Conservation (phyloP, 2,329 filamentous ascomycete genomes). For the Chrysoporthe cubensis region DNA sequence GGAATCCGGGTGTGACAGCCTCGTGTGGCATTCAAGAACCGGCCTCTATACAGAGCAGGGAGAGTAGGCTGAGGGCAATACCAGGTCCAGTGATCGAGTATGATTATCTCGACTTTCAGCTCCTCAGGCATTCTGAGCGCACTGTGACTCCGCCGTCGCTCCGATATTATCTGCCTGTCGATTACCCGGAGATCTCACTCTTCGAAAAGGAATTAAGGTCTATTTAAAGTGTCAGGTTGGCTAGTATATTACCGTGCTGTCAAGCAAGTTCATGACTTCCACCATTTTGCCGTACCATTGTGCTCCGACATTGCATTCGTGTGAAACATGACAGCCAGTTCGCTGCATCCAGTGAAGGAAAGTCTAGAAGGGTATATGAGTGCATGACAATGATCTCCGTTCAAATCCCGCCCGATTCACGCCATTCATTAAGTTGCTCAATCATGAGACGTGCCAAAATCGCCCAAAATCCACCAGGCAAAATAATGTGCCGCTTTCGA, state of each 20-base stretch:
- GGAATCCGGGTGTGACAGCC: no score
- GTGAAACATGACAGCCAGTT: conserved; percentile 25
- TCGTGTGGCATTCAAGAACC: no score
- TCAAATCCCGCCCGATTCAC: conserved; percentile 14
- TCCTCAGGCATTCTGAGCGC: no score
- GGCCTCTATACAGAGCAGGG: no score
- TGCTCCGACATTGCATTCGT: conserved; percentile 24
- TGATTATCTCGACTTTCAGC: no score
- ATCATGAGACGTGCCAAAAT: conserved; percentile 29
- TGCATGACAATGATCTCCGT: conserved; percentile 19
- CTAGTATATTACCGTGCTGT: conserved; percentile 8
- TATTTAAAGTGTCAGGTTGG: conserved; percentile 3
- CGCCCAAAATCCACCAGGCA: conserved; percentile 22
- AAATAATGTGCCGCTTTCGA: background rate
- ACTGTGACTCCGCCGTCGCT: no score
- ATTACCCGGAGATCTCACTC: background rate
- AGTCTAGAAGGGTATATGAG: conserved; percentile 30
- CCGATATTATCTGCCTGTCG: no score
- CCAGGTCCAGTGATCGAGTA: no score
- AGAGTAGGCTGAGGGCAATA: no score
- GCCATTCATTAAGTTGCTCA: conserved; percentile 26
- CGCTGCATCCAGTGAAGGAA: conserved; percentile 27
- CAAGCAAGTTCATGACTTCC: conserved; percentile 21
- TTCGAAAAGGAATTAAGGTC: conserved; percentile 19
- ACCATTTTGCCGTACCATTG: conserved; percentile 24